A percentile compares a stretch with the other conserved stretches of the same genome.
Evolutionary conservation across 495 filamentous ascomycete species (phyloP).

Genomic region (Neurospora cerealis): DNA sequence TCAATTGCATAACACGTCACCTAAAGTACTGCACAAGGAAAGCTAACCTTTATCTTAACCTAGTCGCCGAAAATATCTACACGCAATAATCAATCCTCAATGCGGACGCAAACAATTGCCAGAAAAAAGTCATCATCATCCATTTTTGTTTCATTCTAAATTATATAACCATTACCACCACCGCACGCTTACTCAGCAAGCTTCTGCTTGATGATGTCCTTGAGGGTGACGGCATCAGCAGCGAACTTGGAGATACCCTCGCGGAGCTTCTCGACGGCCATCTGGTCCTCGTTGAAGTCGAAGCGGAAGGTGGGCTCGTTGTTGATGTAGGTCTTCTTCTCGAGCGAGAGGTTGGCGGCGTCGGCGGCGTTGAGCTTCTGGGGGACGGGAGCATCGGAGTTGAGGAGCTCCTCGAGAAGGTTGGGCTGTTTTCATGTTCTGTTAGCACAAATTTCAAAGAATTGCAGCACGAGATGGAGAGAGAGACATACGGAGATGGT

Average conservation of each 20-base stretch:
- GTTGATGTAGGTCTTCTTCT: conserved; percentile 84
- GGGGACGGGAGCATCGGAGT: conserved; percentile 66
- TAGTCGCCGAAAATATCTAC: background rate
- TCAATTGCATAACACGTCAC: background rate
- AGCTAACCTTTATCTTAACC: background rate
- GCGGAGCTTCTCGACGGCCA: conserved; percentile 97
- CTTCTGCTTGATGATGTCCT: conserved; percentile 83
- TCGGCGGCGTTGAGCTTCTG: conserved; percentile 76
- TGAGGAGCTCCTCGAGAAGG: conserved; percentile 87
- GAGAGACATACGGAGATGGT: conserved; percentile 74
- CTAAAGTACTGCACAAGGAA: background rate
- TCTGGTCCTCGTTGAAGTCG: conserved; percentile 98
- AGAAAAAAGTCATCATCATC: background rate
- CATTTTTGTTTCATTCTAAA: background rate
- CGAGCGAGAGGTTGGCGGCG: conserved; percentile 60
- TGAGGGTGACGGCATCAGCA: conserved; percentile 87
- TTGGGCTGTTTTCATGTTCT: conserved; percentile 49
- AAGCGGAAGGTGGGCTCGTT: conserved; percentile 91
- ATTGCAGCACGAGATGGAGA: no score
- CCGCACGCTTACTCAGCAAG: conserved; percentile 34
- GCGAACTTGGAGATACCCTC: conserved; percentile 99
- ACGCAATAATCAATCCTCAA: background rate
- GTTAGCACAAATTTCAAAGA: background rate
- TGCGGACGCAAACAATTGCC: background rate
- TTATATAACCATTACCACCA: background rate